Percentiles rank a stretch among this genome's conserved stretches.
Conservation (phyloP, 2,329 filamentous ascomycete species). For the Chaetomiaceae sp. region DNA sequence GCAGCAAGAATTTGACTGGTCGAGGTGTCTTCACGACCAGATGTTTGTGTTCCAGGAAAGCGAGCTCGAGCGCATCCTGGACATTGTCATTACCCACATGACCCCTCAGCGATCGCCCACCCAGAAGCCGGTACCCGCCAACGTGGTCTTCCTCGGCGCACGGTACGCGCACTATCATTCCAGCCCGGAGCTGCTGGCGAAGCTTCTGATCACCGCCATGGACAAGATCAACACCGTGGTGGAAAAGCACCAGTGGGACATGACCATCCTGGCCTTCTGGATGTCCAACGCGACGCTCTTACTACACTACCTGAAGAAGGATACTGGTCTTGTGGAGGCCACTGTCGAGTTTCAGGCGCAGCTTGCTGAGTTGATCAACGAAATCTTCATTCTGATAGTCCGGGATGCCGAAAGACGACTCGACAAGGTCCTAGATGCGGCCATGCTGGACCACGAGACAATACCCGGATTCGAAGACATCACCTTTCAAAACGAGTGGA, state of each 20-base stretch:
- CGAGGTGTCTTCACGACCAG: constrained; percentile 87
- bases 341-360: constrained; percentile 89
- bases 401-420: constrained; percentile 90
- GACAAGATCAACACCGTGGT: constrained; percentile 96
- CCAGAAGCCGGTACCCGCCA: constrained; percentile 97
- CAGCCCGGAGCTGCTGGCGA: constrained; percentile 73
- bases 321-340: constrained; percentile 69
- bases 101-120: constrained; percentile 88
- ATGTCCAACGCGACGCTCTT: constrained; percentile 93
- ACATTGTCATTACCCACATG: constrained; percentile 97
- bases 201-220: constrained; percentile 78
- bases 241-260: constrained; percentile 96
- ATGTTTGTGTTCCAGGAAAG: constrained; percentile 99
- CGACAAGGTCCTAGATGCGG: constrained; percentile 88
- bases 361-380: constrained; percentile 89
- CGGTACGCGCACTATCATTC: constrained; percentile 96
- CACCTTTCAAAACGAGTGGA: constrained; percentile 97
- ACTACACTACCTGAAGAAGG: constrained; percentile 96
- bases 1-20: constrained; percentile 92
- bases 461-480: constrained; percentile 97
- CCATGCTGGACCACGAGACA: constrained; percentile 96
- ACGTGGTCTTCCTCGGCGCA: constrained; percentile 92
- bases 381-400: constrained; percentile 97
- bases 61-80: constrained; percentile 84
- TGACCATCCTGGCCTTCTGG: constrained; percentile 99